Base-by-base conservation (phyloP, 1,284 basidiomycete species). In the Stereum hirsutum region DNA sequence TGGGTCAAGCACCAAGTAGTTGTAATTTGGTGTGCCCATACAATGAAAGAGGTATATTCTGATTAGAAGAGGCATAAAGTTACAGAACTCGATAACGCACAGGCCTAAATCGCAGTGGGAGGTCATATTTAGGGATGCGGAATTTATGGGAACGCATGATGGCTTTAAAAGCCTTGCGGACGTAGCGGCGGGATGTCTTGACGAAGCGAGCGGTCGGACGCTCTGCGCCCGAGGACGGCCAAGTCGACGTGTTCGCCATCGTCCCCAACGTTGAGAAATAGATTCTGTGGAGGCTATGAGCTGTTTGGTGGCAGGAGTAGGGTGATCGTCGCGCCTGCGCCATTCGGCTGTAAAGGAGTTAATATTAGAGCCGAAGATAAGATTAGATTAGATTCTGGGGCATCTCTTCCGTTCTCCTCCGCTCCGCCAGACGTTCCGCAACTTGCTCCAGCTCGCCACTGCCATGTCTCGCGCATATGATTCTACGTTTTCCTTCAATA, bases 71-170 rank as follows among this genome's bases (percentile, higher is more conserved):
- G 44, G 28, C 39, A 30, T 46, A 30, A 31, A 36, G 30, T 38
- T 39, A 44, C 19, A 41, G 47, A 39, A 20, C 24, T 31, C 3
- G 41, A 23, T 23, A 32, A 59, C 81, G 60, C 53, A 84, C 84
- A 55, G 81, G 84, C 49, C 86, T 72, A 34, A 89, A 54, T 42
- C 85, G 76, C 41, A 89, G 59, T 14, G 86, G 86, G 49, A 84
- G 55, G 52, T 85, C 73, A 56, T 81, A 81, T 50, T 72, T 76
- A 25, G 81, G 79, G 50, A 88, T 63, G 25, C 61, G 68, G 34
- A 79, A 50, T 44, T 61, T 62, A 51, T 76, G 61, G 2, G 76
- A 78, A 41, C 70, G 74, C 76, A 79, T 79, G 50, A 77, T 52
- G 8, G 64, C 62, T 53, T 69, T 78, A 48, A 61, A 62, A 37